A percentile compares a stretch with the other conserved stretches of the same genome.
Evolutionary conservation across 2,329 filamentous ascomycete genomes (phyloP).

Genomic region (Colletotrichum australisinense): DNA sequence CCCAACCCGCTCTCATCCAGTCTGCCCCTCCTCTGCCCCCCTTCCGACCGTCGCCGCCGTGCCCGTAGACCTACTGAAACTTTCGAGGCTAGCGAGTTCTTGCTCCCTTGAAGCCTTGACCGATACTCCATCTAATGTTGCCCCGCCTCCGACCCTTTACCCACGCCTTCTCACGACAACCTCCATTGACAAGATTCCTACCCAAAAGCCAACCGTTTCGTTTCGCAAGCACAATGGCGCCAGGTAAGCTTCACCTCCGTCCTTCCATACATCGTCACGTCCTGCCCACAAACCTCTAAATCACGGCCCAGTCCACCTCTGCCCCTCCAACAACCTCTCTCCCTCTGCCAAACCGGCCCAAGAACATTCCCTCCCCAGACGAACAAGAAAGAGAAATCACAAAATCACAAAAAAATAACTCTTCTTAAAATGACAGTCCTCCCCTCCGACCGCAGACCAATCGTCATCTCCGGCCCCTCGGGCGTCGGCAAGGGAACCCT

Average conservation of each 20-base stretch:
- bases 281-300: background rate
- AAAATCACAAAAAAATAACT: background rate
- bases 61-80: slow-evolving; percentile 15
- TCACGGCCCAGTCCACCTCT: background rate
- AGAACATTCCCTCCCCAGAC: background rate
- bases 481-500: slow-evolving; percentile 87
- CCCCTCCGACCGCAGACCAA: slow-evolving; percentile 67
- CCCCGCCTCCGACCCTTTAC: slow-evolving; percentile 30
- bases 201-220: slow-evolving; percentile 17
- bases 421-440: slow-evolving; percentile 17
- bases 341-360: background rate
- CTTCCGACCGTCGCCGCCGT: slow-evolving; percentile 10
- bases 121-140: slow-evolving; percentile 13
- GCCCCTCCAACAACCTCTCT: background rate
- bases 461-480: slow-evolving; percentile 84
- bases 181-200: background rate
- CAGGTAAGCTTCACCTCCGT: slow-evolving; percentile 39
- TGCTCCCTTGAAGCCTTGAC: background rate
- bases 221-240: slow-evolving; percentile 44
- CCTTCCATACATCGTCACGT: background rate
- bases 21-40: background rate
- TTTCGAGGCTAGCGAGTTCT: background rate
- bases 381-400: background rate
- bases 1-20: background rate
- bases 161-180: slow-evolving; percentile 26